Conservation (phyloP, 2,329 filamentous ascomycete genomes). For the Microthyrium microscopicum region DNA sequence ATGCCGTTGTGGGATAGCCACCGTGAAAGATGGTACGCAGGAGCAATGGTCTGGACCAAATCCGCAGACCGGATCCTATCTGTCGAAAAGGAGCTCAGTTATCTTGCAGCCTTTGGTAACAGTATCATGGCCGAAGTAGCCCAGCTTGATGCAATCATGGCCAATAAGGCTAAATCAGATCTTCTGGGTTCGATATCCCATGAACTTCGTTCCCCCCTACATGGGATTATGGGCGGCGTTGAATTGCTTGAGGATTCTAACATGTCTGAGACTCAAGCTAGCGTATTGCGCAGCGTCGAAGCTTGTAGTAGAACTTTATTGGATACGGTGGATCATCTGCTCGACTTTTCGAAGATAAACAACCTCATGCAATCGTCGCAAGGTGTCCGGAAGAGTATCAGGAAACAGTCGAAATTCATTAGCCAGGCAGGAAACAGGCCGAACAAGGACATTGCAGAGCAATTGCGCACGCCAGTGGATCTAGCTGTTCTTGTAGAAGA, state of each 20-base stretch:
- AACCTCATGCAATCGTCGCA: not conserved
- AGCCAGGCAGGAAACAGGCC: too few relatives aligned
- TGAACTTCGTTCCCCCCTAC: constrained; percentile 17
- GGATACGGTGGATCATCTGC: constrained; percentile 1
- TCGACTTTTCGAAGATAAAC: not conserved
- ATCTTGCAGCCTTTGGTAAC: constrained; percentile 34
- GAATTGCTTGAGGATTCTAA: constrained; percentile 16
- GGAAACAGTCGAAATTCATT: not conserved
- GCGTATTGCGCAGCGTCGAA: constrained; percentile 20
- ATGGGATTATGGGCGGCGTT: constrained; percentile 13
- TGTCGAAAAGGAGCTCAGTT: constrained; percentile 32
- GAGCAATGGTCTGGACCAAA: constrained; percentile 15
- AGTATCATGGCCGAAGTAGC: constrained; percentile 42
- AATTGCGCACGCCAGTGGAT: constrained; percentile 1
- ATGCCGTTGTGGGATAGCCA: constrained; percentile 3
- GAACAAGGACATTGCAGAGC: too few relatives aligned
- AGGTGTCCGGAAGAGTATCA: not conserved
- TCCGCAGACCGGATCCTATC: constrained; percentile 28
- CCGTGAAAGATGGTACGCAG: constrained; percentile 2
- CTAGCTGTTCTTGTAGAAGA: constrained; percentile 1
- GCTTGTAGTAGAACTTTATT: constrained; percentile 23
- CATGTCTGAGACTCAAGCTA: constrained; percentile 11
- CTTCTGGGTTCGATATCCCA: constrained; percentile 27
- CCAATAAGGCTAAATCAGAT: constrained; percentile 21
- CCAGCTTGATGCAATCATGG: constrained; percentile 32